phyloP scores from a whole-genome alignment of 805 yeast species.

The Candida maris region DNA sequence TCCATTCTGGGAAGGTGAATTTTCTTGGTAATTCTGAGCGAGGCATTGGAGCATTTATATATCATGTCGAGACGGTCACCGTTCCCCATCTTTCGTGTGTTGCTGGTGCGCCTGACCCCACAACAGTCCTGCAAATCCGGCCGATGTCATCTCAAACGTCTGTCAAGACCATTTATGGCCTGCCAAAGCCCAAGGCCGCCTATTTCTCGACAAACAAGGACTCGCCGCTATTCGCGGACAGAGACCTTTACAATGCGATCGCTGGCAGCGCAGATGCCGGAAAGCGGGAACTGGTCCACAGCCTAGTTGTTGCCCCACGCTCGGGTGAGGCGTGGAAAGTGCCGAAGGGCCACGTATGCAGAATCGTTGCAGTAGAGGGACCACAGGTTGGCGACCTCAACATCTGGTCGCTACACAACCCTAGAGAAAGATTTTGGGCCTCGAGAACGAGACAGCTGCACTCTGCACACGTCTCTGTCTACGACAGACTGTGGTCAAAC shows the following conservation, averaged over 20 bases:
- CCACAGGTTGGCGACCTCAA: slow-evolving; percentile 71
- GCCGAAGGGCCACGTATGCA: slow-evolving; percentile 56
- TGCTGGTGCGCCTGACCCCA: too few relatives aligned
- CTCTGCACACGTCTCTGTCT: slow-evolving; percentile 57
- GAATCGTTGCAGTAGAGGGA: slow-evolving; percentile 63
- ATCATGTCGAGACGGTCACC: too few relatives aligned
- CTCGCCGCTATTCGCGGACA: slow-evolving; percentile 49
- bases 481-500: slow-evolving; percentile 62
- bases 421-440: slow-evolving; percentile 67
- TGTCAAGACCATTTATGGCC: slow-evolving; percentile 19
- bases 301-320: slow-evolving; percentile 47
- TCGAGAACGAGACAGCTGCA: slow-evolving; percentile 65
- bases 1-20: too few relatives aligned
- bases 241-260: slow-evolving; percentile 42
- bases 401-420: slow-evolving; percentile 59
- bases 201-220: slow-evolving; percentile 51
- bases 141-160: slow-evolving; percentile 14
- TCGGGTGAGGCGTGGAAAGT: slow-evolving; percentile 61
- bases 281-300: slow-evolving; percentile 40
- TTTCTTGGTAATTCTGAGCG: too few relatives aligned
- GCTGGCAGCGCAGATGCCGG: slow-evolving; percentile 34
- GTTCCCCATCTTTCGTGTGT: too few relatives aligned
- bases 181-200: slow-evolving; percentile 49
- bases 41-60: too few relatives aligned
- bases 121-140: background rate